These are phyloP conservation scores for Ananas comosus DNA, from an alignment of 176 grass and related monocot species.

Conservation along the genomic window DNA sequence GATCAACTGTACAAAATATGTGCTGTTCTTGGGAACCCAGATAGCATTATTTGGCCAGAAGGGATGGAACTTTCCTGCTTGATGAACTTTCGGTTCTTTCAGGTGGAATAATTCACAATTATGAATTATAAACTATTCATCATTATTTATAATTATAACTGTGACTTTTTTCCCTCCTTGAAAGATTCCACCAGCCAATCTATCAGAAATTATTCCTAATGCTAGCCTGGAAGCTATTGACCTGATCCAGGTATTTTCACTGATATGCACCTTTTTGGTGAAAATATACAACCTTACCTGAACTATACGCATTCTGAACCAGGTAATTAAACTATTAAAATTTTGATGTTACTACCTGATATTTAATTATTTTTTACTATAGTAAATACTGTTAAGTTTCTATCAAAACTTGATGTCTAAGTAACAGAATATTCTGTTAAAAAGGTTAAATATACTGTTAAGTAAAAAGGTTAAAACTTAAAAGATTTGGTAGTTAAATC, in stretches of 20 bases:
- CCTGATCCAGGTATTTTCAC: conserved; percentile 56
- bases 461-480: no score
- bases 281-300: neutral
- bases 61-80: conserved; percentile 63
- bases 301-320: no score
- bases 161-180: conserved; percentile 9
- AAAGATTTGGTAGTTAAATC: no score
- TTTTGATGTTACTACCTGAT: no score
- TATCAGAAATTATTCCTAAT: conserved; percentile 73
- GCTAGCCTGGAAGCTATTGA: conserved; percentile 78
- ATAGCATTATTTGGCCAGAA: conserved; percentile 63
- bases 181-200: conserved; percentile 49
- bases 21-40: conserved; percentile 73
- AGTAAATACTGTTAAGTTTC: no score
- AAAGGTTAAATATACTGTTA: no score
- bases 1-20: conserved; percentile 92
- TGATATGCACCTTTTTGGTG: neutral
- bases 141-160: conserved; percentile 10
- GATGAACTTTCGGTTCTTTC: conserved; percentile 50
- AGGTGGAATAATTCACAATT: conserved; percentile 44
- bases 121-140: conserved; percentile 1
- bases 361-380: no score
- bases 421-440: no score
- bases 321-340: no score
- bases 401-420: no score